These are phyloP conservation scores for Lonicera japonica DNA, from an alignment of 129 eudicot genomes.

Conservation along the genomic window DNA sequence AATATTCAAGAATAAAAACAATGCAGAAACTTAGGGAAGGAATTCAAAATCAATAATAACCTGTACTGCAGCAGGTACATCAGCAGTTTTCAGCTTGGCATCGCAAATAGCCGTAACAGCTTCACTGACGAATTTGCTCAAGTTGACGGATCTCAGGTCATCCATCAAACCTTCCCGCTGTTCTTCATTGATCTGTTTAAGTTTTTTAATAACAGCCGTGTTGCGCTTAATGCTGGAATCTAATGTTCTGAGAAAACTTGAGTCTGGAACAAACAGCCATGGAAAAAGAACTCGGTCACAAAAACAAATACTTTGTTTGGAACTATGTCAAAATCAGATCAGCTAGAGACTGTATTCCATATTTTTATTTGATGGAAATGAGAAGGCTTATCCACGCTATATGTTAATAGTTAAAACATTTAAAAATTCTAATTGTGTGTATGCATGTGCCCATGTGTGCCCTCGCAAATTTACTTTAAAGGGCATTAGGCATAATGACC, in stretches of 20 bases:
- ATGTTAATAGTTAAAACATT: neutral
- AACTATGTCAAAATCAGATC: neutral
- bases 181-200: constrained; percentile 91
- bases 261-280: constrained; percentile 35
- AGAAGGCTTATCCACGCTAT: neutral
- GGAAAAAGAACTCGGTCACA: neutral
- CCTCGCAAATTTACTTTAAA: too few relatives aligned
- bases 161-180: constrained; percentile 92
- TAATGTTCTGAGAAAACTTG: constrained; percentile 69
- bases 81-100: constrained; percentile 81
- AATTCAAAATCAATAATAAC: constrained; percentile 26
- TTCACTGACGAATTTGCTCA: constrained; percentile 95
- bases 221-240: constrained; percentile 98
- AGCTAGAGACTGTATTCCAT: neutral
- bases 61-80: constrained; percentile 97
- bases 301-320: neutral
- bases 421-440: too few relatives aligned
- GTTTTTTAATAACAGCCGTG: constrained; percentile 91
- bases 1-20: too few relatives aligned
- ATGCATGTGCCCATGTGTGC: too few relatives aligned
- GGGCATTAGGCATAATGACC: too few relatives aligned
- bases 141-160: constrained; percentile 76
- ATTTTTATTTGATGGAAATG: neutral
- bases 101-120: constrained; percentile 96
- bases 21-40: too few relatives aligned